phyloP scores from a whole-genome alignment of 1,139 yeast species.

The Saccharomycopsis crataegensis region DNA sequence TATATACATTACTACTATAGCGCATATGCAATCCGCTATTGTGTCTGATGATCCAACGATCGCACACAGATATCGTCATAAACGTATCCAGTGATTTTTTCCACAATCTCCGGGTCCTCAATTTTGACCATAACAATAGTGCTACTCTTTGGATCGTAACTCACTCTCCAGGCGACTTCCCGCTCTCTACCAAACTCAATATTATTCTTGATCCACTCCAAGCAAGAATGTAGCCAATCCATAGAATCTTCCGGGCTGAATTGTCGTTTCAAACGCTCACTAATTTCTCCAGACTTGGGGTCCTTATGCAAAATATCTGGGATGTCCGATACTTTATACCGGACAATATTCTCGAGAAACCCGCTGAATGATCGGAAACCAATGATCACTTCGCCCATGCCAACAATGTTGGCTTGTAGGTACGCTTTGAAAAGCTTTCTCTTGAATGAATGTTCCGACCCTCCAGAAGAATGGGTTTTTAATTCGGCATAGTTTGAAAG shows the following conservation, averaged over 20 bases:
- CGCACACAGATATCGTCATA: neutral
- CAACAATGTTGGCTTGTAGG: conserved; percentile 1
- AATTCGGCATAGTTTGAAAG: neutral
- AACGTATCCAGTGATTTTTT: neutral
- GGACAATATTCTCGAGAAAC: neutral
- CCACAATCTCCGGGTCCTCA: neutral
- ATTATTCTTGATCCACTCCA: conserved; percentile 3
- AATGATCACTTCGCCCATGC: neutral
- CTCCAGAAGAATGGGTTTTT: neutral
- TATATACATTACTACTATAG: too few relatives aligned
- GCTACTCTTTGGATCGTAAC: neutral
- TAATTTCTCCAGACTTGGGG: neutral
- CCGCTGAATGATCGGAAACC: neutral
- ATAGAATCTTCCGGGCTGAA: neutral
- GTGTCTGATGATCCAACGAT: too few relatives aligned
- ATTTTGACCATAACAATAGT: neutral
- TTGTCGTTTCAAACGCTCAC: too few relatives aligned
- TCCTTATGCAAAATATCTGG: neutral
- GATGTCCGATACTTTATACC: neutral
- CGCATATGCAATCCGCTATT: too few relatives aligned
- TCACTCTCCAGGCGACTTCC: conserved; percentile 2
- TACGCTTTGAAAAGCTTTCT: conserved; percentile 3
- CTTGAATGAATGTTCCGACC: too few relatives aligned
- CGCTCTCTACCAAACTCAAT: neutral
- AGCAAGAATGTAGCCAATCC: neutral